Conservation (phyloP, 140 eudicot species). For the Senecio squalidus region DNA sequence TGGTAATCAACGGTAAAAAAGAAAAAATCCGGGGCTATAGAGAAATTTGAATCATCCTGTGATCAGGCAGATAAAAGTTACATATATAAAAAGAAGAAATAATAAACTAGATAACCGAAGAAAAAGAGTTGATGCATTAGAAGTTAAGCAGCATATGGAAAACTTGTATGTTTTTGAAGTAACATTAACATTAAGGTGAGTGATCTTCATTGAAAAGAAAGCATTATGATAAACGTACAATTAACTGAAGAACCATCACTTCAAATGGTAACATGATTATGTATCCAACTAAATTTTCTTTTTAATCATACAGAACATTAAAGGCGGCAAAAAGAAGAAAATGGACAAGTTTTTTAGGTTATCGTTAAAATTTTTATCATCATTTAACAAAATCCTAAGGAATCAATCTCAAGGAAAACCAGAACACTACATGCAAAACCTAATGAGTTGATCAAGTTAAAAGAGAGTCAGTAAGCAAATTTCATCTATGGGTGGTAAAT, state of each 20-base stretch:
- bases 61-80: slow-evolving; percentile 53
- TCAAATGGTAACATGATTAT: neutral
- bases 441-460: no score
- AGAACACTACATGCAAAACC: neutral
- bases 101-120: no score
- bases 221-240: no score
- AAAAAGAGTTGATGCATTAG: no score
- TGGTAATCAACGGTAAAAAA: slow-evolving; percentile 35
- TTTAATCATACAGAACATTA: no score
- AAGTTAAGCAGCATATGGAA: no score
- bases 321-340: no score
- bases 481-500: neutral
- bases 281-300: neutral
- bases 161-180: no score
- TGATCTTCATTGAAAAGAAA: no score
- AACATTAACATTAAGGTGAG: no score
- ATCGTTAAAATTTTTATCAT: neutral
- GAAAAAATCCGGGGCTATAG: slow-evolving; percentile 43
- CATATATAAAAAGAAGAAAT: slow-evolving; percentile 25
- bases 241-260: no score
- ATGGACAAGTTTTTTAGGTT: no score
- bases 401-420: neutral
- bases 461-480: neutral
- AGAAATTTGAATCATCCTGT: slow-evolving; percentile 62
- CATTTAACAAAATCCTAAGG: neutral